A percentile compares a stretch with the other conserved stretches of the same genome.
These are phyloP conservation scores for Raddia distichophylla DNA, from an alignment of 176 grass and related monocot species.

Conservation along the genomic window DNA sequence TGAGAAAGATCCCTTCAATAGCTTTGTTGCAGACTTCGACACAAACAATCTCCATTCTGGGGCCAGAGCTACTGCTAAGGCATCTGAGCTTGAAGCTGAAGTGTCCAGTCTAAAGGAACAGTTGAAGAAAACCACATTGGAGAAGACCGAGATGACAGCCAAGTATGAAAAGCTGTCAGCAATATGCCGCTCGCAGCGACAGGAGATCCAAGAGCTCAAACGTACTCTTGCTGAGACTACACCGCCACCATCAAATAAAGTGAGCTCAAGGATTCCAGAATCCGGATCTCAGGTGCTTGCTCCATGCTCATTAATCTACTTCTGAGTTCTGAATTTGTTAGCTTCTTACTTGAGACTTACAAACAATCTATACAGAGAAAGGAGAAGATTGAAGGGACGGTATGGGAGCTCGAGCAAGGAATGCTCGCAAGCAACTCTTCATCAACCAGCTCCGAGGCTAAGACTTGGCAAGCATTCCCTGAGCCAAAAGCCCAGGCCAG, in stretches of 20 bases:
- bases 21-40: slow-evolving; percentile 72
- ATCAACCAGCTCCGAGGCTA: slow-evolving; percentile 49
- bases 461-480: slow-evolving; percentile 63
- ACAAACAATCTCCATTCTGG: slow-evolving; percentile 49
- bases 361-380: slow-evolving; percentile 57
- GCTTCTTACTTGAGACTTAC: slow-evolving; percentile 32
- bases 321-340: slow-evolving; percentile 13
- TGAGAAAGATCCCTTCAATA: slow-evolving; percentile 54
- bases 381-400: slow-evolving; percentile 72
- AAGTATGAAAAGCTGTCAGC: slow-evolving; percentile 81
- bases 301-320: neutral
- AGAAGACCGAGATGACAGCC: slow-evolving; percentile 75
- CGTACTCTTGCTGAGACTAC: slow-evolving; percentile 51
- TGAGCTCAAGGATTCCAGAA: slow-evolving; percentile 50
- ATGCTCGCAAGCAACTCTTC: slow-evolving; percentile 50
- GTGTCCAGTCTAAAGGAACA: slow-evolving; percentile 70
- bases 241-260: slow-evolving; percentile 42
- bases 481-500: slow-evolving; percentile 51
- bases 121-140: slow-evolving; percentile 69
- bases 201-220: slow-evolving; percentile 86
- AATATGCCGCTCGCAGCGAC: slow-evolving; percentile 73
- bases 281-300: slow-evolving; percentile 44
- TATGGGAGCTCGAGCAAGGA: slow-evolving; percentile 71
- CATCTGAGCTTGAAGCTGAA: slow-evolving; percentile 59
- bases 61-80: slow-evolving; percentile 31